Percentiles rank a stretch among this genome's conserved stretches.
These are phyloP conservation scores for Fraxinus xanthoxyloides DNA, from an alignment of 305 asterid genomes.

Conservation along the genomic window DNA sequence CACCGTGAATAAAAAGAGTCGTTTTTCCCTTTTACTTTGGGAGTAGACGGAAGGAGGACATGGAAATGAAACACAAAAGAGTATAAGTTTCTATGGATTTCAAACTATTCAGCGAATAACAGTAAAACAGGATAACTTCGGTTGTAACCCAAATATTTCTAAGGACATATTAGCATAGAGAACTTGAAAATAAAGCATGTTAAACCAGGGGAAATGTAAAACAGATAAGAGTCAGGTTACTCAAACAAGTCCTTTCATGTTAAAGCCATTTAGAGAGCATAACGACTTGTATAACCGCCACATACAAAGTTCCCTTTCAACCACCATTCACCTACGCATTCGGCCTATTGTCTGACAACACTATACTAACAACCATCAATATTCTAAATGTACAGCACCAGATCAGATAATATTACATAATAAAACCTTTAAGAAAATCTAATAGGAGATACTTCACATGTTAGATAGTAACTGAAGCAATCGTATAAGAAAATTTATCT, in stretches of 20 bases:
- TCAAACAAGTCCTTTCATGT: neutral
- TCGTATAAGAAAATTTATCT: neutral
- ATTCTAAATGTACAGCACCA: neutral
- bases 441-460: neutral
- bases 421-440: neutral
- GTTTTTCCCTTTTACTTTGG: neutral
- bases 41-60: neutral
- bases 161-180: neutral
- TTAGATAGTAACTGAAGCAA: neutral
- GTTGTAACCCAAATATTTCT: neutral
- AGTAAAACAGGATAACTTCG: neutral
- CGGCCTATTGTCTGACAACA: neutral
- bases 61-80: neutral
- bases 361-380: neutral
- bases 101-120: neutral
- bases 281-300: neutral
- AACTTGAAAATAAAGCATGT: neutral
- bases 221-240: neutral
- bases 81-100: neutral
- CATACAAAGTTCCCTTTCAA: neutral
- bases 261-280: neutral
- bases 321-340: neutral
- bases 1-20: neutral
- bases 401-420: neutral
- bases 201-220: neutral